Percentiles rank a stretch among this genome's conserved stretches.
Evolutionary conservation across 441 rosid genomes (phyloP).

Genomic region (Rhodomyrtus psidioides): DNA sequence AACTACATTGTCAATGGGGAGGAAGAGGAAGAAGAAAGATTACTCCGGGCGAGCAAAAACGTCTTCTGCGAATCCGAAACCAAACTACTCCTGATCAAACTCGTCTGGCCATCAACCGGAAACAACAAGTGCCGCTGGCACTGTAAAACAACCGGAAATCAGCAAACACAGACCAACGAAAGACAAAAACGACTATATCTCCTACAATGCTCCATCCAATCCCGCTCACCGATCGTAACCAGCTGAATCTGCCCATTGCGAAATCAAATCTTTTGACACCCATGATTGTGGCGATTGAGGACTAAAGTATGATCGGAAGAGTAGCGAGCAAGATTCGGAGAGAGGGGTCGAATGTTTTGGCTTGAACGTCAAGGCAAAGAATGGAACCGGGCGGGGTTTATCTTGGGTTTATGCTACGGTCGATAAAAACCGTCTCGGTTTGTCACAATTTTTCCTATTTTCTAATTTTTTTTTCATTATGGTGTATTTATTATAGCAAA

Average conservation of each 20-base stretch:
- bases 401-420: not conserved
- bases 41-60: conserved; percentile 17
- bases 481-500: not conserved
- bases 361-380: not conserved
- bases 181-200: too few species aligned
- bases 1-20: not conserved
- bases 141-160: conserved; percentile 44
- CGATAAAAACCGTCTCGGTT: not conserved
- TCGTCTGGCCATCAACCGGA: conserved; percentile 9
- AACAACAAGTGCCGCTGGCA: conserved; percentile 35
- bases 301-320: not conserved
- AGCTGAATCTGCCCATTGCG: conserved; percentile 44
- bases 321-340: not conserved
- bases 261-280: not conserved
- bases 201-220: too few species aligned
- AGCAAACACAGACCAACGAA: not conserved
- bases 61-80: conserved; percentile 9
- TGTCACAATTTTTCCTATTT: not conserved
- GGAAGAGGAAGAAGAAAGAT: not conserved
- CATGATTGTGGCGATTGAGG: too few species aligned
- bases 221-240: too few species aligned
- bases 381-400: not conserved
- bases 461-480: not conserved
- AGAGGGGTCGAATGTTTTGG: not conserved
- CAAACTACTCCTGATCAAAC: not conserved